Base-by-base conservation (phyloP, 2,329 filamentous ascomycete species). In the Fusarium luffae region DNA sequence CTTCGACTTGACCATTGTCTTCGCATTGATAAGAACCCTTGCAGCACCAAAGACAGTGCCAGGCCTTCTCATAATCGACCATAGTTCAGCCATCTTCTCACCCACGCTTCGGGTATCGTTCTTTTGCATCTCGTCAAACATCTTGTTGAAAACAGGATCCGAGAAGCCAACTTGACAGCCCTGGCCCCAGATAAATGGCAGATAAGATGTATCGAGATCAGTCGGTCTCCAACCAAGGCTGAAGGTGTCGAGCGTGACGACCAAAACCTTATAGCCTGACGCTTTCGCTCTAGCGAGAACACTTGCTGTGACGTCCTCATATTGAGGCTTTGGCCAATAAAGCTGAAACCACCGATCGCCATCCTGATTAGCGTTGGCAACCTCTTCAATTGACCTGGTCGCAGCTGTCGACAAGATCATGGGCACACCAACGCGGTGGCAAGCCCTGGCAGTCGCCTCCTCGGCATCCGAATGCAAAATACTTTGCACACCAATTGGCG, bases 201-300 rank as follows among this genome's bases (percentile, higher is more conserved):
- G 73, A 71, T 88, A 91, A 4, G 82, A 86, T 16, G 84, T 83
- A 68, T 92, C 90, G 7, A 93, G 83, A 74, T 93, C 91, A 0
- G 82, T 83, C 0, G 90, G 91, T 40, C 92, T 83, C 90, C 91
- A 94, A 1, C 85, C 86, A 37, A 93, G 82, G 14, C 85, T 85
- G 78, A 88, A 92, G 0, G 90, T 93, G 77, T 94, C 92, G 0
- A 93, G 82, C 0, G 92, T 94, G 1, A 94, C 89, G 9, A 93
- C 86, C 0, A 93, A 82, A 1, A 89, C 89, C 34, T 83, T 84
- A 78, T 85, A 93, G 2, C 90, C 91, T 32, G 82, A 85, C 1
- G 79, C 82, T 74, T 88, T 88, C 1, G 90, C 92, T 1, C 90
- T 84, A 2, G 78, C 75, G 7, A 93, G 82, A 18, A 93, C 79